phyloP scores from a whole-genome alignment of 768 basidiomycete genomes.

The Amanita pseudoporphyria region DNA sequence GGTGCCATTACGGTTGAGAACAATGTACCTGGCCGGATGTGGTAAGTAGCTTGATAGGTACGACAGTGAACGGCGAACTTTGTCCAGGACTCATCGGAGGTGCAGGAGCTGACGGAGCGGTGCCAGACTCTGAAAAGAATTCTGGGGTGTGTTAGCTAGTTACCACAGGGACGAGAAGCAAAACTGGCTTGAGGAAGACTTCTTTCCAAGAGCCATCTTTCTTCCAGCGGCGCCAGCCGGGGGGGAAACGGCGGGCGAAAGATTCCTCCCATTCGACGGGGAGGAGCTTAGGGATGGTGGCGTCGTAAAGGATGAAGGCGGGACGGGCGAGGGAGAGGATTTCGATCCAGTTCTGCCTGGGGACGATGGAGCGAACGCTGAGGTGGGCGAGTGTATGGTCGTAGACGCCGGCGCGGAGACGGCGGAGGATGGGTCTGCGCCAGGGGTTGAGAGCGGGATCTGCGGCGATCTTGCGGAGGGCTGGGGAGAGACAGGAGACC shows the following conservation, averaged over 20 bases:
- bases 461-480: slow-evolving; percentile 46
- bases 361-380: slow-evolving; percentile 53
- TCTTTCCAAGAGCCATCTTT: slow-evolving; percentile 56
- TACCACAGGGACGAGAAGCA: slow-evolving; percentile 6
- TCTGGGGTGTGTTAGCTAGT: slow-evolving; percentile 24
- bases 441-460: slow-evolving; percentile 66
- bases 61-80: slow-evolving; percentile 34
- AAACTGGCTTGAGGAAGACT: slow-evolving; percentile 52
- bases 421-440: slow-evolving; percentile 59
- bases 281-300: slow-evolving; percentile 59
- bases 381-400: slow-evolving; percentile 46
- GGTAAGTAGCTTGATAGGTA: not conserved
- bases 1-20: slow-evolving; percentile 66
- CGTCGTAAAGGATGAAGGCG: slow-evolving; percentile 54
- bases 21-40: slow-evolving; percentile 46
- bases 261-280: slow-evolving; percentile 67
- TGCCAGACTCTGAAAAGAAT: slow-evolving; percentile 60
- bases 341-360: slow-evolving; percentile 74
- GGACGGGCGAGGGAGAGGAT: slow-evolving; percentile 56
- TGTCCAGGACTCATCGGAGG: slow-evolving; percentile 76
- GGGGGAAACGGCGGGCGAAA: slow-evolving; percentile 62
- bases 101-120: slow-evolving; percentile 58
- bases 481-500: slow-evolving; percentile 51
- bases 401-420: slow-evolving; percentile 36
- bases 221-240: slow-evolving; percentile 68